phyloP scores from a whole-genome alignment of 306 rosid genomes.

The Potentilla sterilis region DNA sequence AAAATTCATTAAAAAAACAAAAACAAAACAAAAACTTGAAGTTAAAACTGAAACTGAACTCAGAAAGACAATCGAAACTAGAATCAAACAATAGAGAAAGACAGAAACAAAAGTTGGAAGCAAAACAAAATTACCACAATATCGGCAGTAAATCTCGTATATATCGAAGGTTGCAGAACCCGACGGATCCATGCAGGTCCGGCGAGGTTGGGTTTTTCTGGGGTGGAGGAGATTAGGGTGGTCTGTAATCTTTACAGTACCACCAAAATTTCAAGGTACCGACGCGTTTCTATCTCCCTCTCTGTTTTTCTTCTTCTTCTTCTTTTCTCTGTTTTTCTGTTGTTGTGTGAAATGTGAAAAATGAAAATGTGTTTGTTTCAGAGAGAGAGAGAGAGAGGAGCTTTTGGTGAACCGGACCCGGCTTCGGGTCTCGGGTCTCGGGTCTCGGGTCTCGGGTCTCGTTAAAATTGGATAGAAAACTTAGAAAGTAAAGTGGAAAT shows the following conservation, averaged over 20 bases:
- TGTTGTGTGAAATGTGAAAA: background rate
- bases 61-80: background rate
- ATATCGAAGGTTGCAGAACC: slow-evolving; percentile 49
- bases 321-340: too few species aligned
- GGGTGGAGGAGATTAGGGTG: background rate
- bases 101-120: background rate
- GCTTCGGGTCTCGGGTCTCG: background rate
- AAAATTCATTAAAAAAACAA: background rate
- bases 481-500: background rate
- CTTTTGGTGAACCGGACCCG: slow-evolving; percentile 2
- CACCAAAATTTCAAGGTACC: background rate
- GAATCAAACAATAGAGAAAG: background rate
- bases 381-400: background rate
- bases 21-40: background rate
- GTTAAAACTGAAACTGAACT: background rate
- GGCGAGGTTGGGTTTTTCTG: slow-evolving; percentile 3
- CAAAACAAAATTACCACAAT: slow-evolving; percentile 43
- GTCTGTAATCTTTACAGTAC: background rate
- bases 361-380: background rate
- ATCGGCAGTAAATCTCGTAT: slow-evolving; percentile 65
- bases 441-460: too few species aligned
- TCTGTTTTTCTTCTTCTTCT: background rate
- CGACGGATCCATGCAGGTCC: slow-evolving; percentile 50
- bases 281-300: background rate
- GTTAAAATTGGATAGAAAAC: background rate